These are phyloP conservation scores for Digitaria exilis DNA, from an alignment of 202 grass and related monocot species.

Conservation along the genomic window DNA sequence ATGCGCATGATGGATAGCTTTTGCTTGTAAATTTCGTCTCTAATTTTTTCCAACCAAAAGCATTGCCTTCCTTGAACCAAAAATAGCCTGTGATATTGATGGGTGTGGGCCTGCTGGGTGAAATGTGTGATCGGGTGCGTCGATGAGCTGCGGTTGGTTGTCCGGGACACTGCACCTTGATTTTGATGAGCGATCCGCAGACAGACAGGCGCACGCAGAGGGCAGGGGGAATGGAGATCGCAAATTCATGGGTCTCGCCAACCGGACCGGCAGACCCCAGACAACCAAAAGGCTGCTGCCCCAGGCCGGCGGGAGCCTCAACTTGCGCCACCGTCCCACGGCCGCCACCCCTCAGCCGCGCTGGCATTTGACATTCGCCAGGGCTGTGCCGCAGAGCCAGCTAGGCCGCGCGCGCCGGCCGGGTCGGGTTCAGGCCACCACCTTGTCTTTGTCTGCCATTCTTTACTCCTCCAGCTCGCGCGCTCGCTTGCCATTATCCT, in stretches of 20 bases:
- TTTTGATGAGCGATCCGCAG: not conserved
- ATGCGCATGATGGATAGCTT: not conserved
- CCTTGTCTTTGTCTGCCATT: slow-evolving; percentile 6
- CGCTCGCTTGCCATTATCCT: slow-evolving; percentile 33
- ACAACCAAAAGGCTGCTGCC: slow-evolving; percentile 34
- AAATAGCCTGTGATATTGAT: not conserved
- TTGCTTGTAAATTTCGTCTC: not conserved
- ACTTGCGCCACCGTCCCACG: slow-evolving; percentile 60
- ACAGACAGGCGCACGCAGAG: no score
- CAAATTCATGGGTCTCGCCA: slow-evolving; percentile 29
- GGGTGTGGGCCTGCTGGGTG: not conserved
- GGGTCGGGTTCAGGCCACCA: slow-evolving; percentile 37
- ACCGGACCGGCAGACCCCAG: slow-evolving; percentile 3
- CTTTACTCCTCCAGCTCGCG: slow-evolving; percentile 7
- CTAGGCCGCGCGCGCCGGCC: slow-evolving; percentile 39
- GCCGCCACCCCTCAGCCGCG: slow-evolving; percentile 29
- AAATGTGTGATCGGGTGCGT: not conserved
- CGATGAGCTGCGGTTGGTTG: not conserved
- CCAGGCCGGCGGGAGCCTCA: slow-evolving; percentile 35
- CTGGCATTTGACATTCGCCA: slow-evolving; percentile 40
- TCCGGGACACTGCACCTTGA: slow-evolving; percentile 23
- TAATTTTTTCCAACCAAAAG: not conserved
- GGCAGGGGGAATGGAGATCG: not conserved
- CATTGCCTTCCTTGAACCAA: not conserved
- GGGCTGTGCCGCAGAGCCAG: slow-evolving; percentile 25